These are phyloP conservation scores for Pilasporangium apinafurcum DNA, from an alignment of 352 stramenopile genomes.

Conservation along the genomic window DNA sequence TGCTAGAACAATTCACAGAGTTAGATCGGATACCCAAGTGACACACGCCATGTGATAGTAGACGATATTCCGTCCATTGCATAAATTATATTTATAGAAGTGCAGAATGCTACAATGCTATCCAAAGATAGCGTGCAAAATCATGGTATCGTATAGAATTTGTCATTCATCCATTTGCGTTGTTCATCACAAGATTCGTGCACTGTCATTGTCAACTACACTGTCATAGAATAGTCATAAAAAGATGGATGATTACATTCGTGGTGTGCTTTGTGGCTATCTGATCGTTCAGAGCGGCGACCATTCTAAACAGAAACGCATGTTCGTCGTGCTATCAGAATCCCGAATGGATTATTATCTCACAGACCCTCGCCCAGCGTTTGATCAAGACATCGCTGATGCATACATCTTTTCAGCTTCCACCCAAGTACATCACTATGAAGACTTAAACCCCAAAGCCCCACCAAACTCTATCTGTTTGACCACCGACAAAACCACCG, in stretches of 20 bases:
- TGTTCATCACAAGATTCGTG: no score
- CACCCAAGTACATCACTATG: conserved; percentile 48
- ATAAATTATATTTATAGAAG: no score
- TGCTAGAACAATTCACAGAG: no score
- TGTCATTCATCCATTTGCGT: no score
- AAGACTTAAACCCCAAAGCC: conserved; percentile 54
- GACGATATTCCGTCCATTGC: no score
- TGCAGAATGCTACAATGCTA: no score
- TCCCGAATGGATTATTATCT: conserved; percentile 73
- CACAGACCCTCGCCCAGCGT: conserved; percentile 49
- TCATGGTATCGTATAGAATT: no score
- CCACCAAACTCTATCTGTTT: conserved; percentile 54
- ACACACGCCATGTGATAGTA: no score
- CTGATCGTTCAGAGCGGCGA: conserved; percentile 52
- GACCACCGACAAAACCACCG: conserved; percentile 47
- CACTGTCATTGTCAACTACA: no score
- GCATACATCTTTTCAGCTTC: conserved; percentile 40
- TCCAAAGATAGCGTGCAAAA: not conserved
- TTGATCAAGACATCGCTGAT: conserved; percentile 44
- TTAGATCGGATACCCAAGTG: no score
- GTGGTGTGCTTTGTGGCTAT: conserved; percentile 58
- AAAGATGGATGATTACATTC: conserved; percentile 69
- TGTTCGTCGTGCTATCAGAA: conserved; percentile 71
- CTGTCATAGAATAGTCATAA: not conserved
- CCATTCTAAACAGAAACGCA: conserved; percentile 40